These are phyloP conservation scores for Meyerozyma athensensis DNA, from an alignment of 1,139 yeast species.

Conservation along the genomic window DNA sequence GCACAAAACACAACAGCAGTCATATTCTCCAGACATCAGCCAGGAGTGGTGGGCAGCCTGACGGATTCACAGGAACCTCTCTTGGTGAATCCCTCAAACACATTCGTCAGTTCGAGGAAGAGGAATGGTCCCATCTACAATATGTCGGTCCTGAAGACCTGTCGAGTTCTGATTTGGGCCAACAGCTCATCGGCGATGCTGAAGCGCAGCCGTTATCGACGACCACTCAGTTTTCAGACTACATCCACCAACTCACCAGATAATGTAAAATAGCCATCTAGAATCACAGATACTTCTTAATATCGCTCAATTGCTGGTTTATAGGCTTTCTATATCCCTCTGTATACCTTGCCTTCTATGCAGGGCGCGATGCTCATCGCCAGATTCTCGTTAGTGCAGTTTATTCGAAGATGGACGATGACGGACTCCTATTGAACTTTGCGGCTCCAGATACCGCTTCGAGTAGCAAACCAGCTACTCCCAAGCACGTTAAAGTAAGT, in stretches of 20 bases:
- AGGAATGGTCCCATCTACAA: slow-evolving; percentile 41
- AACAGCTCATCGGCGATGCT: neutral
- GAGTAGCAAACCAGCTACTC: slow-evolving; percentile 9
- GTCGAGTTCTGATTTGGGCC: neutral
- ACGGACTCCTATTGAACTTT: slow-evolving; percentile 65
- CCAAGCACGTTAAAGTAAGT: slow-evolving; percentile 35
- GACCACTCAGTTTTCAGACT: neutral
- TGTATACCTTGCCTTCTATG: neutral
- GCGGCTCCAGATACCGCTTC: slow-evolving; percentile 32
- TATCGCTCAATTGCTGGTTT: too few relatives aligned
- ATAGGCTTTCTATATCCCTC: neutral
- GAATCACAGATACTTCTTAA: too few relatives aligned
- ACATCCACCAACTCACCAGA: neutral
- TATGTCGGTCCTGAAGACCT: neutral
- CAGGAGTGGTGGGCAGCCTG: slow-evolving; percentile 52
- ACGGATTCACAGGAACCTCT: slow-evolving; percentile 60
- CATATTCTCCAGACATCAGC: slow-evolving; percentile 43
- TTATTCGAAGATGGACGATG: slow-evolving; percentile 34
- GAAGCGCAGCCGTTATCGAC: slow-evolving; percentile 3
- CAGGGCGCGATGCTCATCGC: slow-evolving; percentile 4
- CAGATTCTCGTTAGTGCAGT: neutral
- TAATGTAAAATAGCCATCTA: slow-evolving; percentile 2
- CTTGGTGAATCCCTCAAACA: slow-evolving; percentile 80
- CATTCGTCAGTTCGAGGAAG: slow-evolving; percentile 73
- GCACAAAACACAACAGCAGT: slow-evolving; percentile 33